Base-by-base conservation (phyloP, 148 eudicot genomes). In the Rhododendron ferrugineum region DNA sequence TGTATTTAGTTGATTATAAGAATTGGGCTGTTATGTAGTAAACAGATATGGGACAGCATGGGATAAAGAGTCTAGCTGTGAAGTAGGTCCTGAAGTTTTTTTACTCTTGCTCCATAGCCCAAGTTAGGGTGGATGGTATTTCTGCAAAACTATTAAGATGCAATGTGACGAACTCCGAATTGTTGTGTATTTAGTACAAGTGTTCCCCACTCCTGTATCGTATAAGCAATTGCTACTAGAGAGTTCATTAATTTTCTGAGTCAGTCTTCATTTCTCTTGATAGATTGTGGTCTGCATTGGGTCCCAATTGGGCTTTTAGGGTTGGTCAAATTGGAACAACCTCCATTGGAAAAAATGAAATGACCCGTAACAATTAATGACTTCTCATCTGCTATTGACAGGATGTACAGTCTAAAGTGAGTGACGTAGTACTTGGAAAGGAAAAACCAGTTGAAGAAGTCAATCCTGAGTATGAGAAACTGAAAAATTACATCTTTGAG, bases 391-490 rank as follows among this genome's bases (percentile, higher is more conserved):
- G 84, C 78, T 49, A 56, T 74, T 78, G 72, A 85, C 92, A 95
- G 96, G 98, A 94, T 89, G 91, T 95, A 74, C 98, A 95, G 83
- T 89, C 98, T 75, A 94, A 89, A 92, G 98, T 95, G 84, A 95
- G 94, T 86, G 98, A 95, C 74, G 98, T 94, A 42, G 98, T 95
- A 64, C 93, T 95, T 58, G 98, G 98, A 80, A 95, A 94, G 89
- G 98, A 95, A 85, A 95, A 94, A 87, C 95, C 96, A 74, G 93
- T 92, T 93, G 99, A 96, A 89, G 98, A 97, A 90, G 86, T 96
- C 73, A 93, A 88, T 87, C 98, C 96, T 1, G 98, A 97, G 86
- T 97, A 92, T 87, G 98, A 94, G 90, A 97, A 95, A 89, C 89
- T 95, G 89, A 97, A 93, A 78, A 89, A 84, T 78, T 97, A 97